Evolutionary conservation across 106 monocot species (phyloP).

Genomic region (Allium cepa): DNA sequence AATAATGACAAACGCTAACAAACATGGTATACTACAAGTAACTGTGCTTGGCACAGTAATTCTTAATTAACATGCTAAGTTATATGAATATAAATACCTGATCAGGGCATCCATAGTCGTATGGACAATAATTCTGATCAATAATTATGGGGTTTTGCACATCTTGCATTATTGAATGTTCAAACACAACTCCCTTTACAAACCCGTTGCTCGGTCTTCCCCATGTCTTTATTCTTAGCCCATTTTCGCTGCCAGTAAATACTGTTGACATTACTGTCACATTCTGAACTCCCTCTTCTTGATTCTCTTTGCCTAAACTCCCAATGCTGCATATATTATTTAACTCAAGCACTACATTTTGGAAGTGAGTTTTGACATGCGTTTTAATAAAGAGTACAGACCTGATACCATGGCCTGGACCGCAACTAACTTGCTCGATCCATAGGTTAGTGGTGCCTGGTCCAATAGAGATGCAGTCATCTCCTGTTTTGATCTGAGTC

Average conservation of each 20-base stretch:
- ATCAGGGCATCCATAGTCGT: constrained; percentile 10
- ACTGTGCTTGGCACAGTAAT: too few relatives aligned
- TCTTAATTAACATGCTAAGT: too few relatives aligned
- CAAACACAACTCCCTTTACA: constrained; percentile 7
- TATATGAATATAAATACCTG: constrained; percentile 9
- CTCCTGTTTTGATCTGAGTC: constrained; percentile 50
- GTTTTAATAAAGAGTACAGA: too few relatives aligned
- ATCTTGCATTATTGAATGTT: constrained; percentile 17
- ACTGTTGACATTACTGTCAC: constrained; percentile 11
- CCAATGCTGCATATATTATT: constrained; percentile 7
- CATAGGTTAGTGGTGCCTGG: constrained; percentile 47
- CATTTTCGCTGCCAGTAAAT: constrained; percentile 15
- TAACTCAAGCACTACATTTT: too few relatives aligned
- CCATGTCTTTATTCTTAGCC: constrained; percentile 27
- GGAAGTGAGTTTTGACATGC: too few relatives aligned
- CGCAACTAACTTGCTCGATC: constrained; percentile 57
- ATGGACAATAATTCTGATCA: constrained; percentile 25
- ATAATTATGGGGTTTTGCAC: constrained; percentile 23
- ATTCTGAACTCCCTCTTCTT: constrained; percentile 13
- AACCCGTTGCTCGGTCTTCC: constrained; percentile 8
- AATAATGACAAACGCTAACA: too few relatives aligned
- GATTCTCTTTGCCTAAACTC: constrained; percentile 12
- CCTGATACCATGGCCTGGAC: constrained; percentile 72
- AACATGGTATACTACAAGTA: too few relatives aligned
- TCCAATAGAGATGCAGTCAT: constrained; percentile 77